Percentiles rank a stretch among this genome's conserved stretches.
Evolutionary conservation across 129 eudicot genomes (phyloP).

Genomic region (Centella asiatica): DNA sequence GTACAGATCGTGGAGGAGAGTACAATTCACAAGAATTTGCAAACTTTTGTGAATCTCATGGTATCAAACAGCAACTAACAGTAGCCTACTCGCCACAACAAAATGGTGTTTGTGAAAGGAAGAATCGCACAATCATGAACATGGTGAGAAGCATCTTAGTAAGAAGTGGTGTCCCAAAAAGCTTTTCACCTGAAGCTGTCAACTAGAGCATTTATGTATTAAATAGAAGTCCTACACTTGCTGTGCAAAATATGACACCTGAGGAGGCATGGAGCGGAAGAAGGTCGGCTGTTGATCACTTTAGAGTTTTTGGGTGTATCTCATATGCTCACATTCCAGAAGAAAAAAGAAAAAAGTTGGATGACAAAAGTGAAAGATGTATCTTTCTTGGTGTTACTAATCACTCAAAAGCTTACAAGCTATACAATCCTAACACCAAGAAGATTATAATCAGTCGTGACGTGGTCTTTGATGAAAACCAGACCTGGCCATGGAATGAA

Average conservation of each 20-base stretch:
- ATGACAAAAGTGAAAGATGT: neutral
- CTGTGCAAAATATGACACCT: neutral
- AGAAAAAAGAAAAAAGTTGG: neutral
- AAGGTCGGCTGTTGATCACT: neutral
- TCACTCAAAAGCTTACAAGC: neutral
- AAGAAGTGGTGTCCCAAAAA: neutral
- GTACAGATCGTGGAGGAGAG: neutral
- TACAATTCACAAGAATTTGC: slow-evolving; percentile 3
- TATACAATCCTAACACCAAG: neutral
- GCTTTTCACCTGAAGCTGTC: neutral
- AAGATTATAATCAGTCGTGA: neutral
- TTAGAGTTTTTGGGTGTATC: neutral
- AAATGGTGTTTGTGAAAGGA: neutral
- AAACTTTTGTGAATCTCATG: neutral
- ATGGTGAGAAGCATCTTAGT: neutral
- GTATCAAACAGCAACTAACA: neutral
- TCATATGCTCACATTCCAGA: neutral
- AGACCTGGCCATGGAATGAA: neutral
- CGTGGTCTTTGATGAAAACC: neutral
- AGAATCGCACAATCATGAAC: neutral
- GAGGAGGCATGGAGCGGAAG: neutral
- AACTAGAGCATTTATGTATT: neutral
- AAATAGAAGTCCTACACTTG: neutral
- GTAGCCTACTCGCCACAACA: too few relatives aligned
- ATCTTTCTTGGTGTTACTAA: neutral